Conservation (phyloP, 73 alveolate genomes). For the Stentor coeruleus region DNA sequence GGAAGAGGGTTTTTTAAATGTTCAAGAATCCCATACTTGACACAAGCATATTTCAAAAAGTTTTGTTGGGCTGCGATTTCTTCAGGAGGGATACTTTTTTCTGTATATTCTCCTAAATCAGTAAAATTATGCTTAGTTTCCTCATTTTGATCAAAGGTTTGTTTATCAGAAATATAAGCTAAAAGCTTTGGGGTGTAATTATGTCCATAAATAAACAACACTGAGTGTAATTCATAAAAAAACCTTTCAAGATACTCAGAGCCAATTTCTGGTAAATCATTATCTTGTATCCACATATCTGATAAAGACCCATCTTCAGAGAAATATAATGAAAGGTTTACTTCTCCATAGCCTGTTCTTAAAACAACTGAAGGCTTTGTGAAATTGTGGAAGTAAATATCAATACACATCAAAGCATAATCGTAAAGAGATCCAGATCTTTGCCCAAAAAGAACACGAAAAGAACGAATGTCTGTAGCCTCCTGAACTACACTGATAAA, state of each 20-base stretch:
- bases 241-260: neutral
- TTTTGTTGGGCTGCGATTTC: neutral
- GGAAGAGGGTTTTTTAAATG: neutral
- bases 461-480: neutral
- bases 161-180: no score
- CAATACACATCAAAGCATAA: neutral
- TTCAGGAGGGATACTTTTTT: neutral
- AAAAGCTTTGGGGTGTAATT: no score
- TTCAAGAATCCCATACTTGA: neutral
- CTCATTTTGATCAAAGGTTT: no score
- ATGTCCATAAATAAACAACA: neutral
- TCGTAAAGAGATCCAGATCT: neutral
- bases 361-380: neutral
- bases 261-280: neutral
- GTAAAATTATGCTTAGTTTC: no score
- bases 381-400: neutral
- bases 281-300: neutral
- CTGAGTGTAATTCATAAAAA: neutral
- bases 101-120: neutral
- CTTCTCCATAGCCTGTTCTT: neutral
- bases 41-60: neutral
- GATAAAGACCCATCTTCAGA: neutral
- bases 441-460: neutral
- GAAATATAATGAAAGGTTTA: neutral
- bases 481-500: neutral